Evolutionary conservation across 1,284 basidiomycete species (phyloP), one percentile per base, ranked within the genome.

Genomic region (Stygiomarasmius scandens): DNA sequence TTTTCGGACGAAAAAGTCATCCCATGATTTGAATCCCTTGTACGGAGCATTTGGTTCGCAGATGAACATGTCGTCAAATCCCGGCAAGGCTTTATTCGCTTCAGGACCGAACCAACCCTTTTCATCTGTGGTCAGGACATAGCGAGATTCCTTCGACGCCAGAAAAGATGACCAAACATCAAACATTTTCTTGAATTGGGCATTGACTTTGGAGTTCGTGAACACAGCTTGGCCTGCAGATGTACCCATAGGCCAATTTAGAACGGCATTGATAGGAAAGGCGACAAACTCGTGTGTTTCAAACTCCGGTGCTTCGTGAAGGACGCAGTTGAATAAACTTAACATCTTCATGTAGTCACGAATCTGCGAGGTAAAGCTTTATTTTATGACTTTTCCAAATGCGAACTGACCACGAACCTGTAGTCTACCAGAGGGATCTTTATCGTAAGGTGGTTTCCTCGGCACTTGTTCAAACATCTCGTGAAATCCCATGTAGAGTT

Each of bases 241-340:
- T 0, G 80, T 82, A 16, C 71, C 75, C 79, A 81, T 82, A 0
- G 77, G 76, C 77, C 77, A 79, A 55, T 78, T 71, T 36, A 83
- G 66, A 51, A 82, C 66, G 2, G 76, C 75, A 55, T 75, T 76
- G 56, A 81, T 71, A 6, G 80, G 79, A 20, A 77, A 72, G 22
- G 73, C 76, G 23, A 79, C 74, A 14, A 77, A 56, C 19, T 70
- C 72, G 23, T 67, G 67, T 32, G 75, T 61, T 12, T 70, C 71
- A 34, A 70, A 80, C 2, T 60, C 61, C 0, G 78, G 77, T 1
- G 79, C 76, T 29, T 72, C 72, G 1, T 56, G 63, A 23, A 83
- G 66, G 58, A 80, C 69, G 44, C 70, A 66, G 58, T 84, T 74
- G 63, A 84, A 72, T 1, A 77, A 64, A n/a, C 60, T 61, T 8